Evolutionary conservation across 176 grass and related monocot species (phyloP).

Genomic region (Elymus sibiricus): DNA sequence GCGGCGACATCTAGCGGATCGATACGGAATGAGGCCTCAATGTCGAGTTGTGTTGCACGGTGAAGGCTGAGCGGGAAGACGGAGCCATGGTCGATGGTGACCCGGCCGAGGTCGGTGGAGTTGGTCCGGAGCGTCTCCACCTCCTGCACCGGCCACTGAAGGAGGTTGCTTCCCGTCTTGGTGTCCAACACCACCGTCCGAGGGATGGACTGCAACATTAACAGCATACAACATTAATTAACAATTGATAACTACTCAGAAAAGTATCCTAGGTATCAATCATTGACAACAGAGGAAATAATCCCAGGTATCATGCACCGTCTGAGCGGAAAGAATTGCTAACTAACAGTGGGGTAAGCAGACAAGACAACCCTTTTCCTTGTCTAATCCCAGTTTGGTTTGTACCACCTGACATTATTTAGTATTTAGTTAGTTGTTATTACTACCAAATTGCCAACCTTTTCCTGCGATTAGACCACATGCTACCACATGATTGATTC

Average conservation of each 20-base stretch:
- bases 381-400: slow-evolving; percentile 10
- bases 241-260: neutral
- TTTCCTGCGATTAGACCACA: neutral
- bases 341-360: neutral
- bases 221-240: neutral
- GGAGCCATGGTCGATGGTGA: slow-evolving; percentile 62
- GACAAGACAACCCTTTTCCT: neutral
- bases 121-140: slow-evolving; percentile 54
- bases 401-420: neutral
- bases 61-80: slow-evolving; percentile 47
- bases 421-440: neutral
- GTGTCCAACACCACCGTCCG: slow-evolving; percentile 79
- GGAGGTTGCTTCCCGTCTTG: slow-evolving; percentile 70
- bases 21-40: slow-evolving; percentile 62
- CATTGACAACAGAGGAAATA: neutral
- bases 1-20: slow-evolving; percentile 29
- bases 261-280: neutral
- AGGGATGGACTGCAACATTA: slow-evolving; percentile 24
- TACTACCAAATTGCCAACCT: neutral
- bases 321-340: neutral
- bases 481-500: slow-evolving; percentile 21
- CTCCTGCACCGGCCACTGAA: slow-evolving; percentile 74
- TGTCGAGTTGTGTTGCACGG: slow-evolving; percentile 75
- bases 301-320: neutral
- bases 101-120: slow-evolving; percentile 33